Percentiles rank a stretch among this genome's conserved stretches.
These are phyloP conservation scores for Saitozyma podzolica DNA, from an alignment of 768 basidiomycete species.

Conservation along the genomic window DNA sequence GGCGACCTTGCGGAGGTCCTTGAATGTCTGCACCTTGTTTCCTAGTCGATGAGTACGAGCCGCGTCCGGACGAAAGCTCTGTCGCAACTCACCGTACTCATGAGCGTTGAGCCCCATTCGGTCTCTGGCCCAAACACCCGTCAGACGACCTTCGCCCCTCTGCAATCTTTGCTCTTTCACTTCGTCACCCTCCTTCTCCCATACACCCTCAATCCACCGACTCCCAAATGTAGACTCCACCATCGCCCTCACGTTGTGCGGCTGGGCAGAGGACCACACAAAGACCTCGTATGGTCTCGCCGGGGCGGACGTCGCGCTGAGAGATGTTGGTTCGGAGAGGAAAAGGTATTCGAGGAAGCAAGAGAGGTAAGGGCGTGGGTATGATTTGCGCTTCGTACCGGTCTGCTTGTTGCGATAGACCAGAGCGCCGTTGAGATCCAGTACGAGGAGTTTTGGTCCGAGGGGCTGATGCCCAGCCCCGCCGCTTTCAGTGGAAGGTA, in stretches of 20 bases:
- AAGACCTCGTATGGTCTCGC: constrained; percentile 46
- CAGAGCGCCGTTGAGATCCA: constrained; percentile 51
- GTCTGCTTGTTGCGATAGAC: constrained; percentile 30
- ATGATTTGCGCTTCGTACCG: constrained; percentile 7
- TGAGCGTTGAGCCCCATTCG: constrained; percentile 36
- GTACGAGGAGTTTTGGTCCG: constrained; percentile 38
- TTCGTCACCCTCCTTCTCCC: constrained; percentile 19
- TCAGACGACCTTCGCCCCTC: constrained; percentile 39
- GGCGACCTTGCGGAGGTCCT: constrained; percentile 44
- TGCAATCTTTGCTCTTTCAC: constrained; percentile 8
- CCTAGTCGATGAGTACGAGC: constrained; percentile 11
- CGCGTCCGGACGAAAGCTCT: neutral
- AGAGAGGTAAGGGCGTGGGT: constrained; percentile 43
- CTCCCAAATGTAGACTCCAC: constrained; percentile 40
- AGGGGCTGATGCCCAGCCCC: neutral
- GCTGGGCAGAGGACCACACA: constrained; percentile 50
- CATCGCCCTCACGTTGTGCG: constrained; percentile 47
- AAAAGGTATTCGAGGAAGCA: constrained; percentile 47
- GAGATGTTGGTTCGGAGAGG: constrained; percentile 7
- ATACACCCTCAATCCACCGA: constrained; percentile 32
- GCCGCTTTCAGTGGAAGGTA: neutral
- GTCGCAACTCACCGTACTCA: constrained; percentile 40
- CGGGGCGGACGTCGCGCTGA: neutral
- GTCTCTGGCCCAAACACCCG: constrained; percentile 49
- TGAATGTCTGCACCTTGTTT: constrained; percentile 46